A percentile compares a stretch with the other conserved stretches of the same genome.
Evolutionary conservation across 129 eudicot genomes (phyloP).

Genomic region (Artemisia annua): DNA sequence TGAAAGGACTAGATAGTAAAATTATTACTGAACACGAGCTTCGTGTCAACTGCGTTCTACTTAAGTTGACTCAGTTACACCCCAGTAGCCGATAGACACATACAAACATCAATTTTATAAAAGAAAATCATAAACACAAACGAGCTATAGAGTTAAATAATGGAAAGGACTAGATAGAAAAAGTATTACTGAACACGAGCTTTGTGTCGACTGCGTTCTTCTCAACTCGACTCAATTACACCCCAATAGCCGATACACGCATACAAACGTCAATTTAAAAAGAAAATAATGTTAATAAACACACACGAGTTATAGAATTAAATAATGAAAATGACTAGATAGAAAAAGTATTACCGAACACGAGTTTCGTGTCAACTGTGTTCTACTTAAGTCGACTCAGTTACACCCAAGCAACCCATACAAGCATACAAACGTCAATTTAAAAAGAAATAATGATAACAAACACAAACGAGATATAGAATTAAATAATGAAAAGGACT

Average conservation of each 20-base stretch:
- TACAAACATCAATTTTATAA: not conserved
- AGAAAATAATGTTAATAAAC: not conserved
- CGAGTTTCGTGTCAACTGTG: too few relatives aligned
- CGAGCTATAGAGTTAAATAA: not conserved
- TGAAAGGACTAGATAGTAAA: too few relatives aligned
- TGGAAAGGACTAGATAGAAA: not conserved
- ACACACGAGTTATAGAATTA: not conserved
- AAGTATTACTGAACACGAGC: too few relatives aligned
- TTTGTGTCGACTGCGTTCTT: too few relatives aligned
- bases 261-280: not conserved
- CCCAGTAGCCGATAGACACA: too few relatives aligned
- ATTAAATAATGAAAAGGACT: conserved; percentile 3
- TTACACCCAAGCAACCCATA: too few relatives aligned
- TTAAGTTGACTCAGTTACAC: too few relatives aligned
- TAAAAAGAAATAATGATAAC: not conserved
- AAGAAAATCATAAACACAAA: not conserved
- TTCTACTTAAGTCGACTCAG: too few relatives aligned
- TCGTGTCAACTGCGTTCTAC: too few relatives aligned
- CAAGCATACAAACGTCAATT: not conserved
- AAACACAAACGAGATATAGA: not conserved
- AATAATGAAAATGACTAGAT: not conserved
- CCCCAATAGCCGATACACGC: too few relatives aligned
- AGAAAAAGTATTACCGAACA: not conserved
- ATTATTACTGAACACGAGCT: too few relatives aligned
- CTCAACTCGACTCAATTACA: too few relatives aligned